Evolutionary conservation across 257 asterid genomes (phyloP), one percentile per base, ranked within the genome.

Genomic region (Fraxinus excelsior): DNA sequence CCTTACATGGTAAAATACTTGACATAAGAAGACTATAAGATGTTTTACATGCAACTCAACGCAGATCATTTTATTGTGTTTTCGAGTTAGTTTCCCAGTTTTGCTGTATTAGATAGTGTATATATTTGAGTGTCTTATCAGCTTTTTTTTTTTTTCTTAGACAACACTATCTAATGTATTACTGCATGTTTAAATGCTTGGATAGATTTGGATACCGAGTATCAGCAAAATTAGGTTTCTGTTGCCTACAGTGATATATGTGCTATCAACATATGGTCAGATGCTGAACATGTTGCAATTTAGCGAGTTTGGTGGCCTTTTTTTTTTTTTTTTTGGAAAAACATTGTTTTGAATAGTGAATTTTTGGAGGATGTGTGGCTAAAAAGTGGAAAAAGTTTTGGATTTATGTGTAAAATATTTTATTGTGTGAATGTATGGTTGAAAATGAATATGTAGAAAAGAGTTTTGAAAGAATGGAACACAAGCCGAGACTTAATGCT

Each of bases 1-100:
- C 98, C 97, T 60, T 96, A 91, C 91, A 96, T 93, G 98, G 97
- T 96, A 66, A 96, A 96, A 85, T 80, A 83, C 83, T 95, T 93
- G 74, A 49, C 53, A 11, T 86, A 25, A 60, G 67, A 7, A 60
- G 32, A 25, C 67, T 60, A 21, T 2, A 25, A 21, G 14, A 11
- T 7, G n/a, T 11, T 10, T 10, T 3, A 28, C 26, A 60, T 11
- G 29, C 67, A 25, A 60, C 29, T 12, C 65, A 56, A 21, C 2
- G 25, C 26, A n/a, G 65, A n/a, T n/a, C 0, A 58, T 58, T 58
- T 58, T 1, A 23, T 23, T 0, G 18, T 5, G 29, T 26, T 14
- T 26, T 26, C 19, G 35, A 10, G 68, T 12, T 62, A 26, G 7
- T 3, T 26, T 25, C 12, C 32, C 34, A 10, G 28, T 6, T 21